Evolutionary conservation across 495 filamentous ascomycete species (phyloP).

Genomic region (Xylaria flabelliformis): DNA sequence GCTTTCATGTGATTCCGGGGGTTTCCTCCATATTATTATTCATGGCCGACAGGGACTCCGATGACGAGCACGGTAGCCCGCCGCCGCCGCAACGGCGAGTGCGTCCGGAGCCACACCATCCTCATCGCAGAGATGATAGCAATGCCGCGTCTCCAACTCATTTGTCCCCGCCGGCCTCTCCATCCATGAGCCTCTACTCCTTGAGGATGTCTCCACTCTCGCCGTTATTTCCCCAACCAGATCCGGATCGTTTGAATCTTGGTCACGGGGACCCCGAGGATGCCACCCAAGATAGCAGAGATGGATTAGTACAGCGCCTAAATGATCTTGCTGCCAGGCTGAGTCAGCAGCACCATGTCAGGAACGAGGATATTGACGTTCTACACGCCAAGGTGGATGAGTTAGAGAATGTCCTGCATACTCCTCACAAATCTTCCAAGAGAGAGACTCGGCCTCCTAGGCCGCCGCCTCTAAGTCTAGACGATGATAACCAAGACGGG

Average conservation of each 20-base stretch:
- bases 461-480: not conserved
- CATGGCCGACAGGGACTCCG: constrained; percentile 23
- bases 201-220: constrained; percentile 47
- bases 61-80: constrained; percentile 21
- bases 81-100: constrained; percentile 18
- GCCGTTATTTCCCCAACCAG: constrained; percentile 27
- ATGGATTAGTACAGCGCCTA: constrained; percentile 57
- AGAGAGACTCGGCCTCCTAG: not conserved
- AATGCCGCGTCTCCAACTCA: constrained; percentile 30
- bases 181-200: constrained; percentile 43
- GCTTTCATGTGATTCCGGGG: constrained; percentile 18
- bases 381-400: constrained; percentile 54
- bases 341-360: constrained; percentile 31
- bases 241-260: constrained; percentile 23
- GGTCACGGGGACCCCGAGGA: constrained; percentile 28
- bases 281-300: constrained; percentile 51
- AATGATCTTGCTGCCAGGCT: constrained; percentile 53
- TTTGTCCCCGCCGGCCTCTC: constrained; percentile 35
- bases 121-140: constrained; percentile 11
- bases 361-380: constrained; percentile 41
- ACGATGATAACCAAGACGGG: constrained; percentile 1
- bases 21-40: not conserved
- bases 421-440: not conserved
- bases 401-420: constrained; percentile 46
- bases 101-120: not conserved